Evolutionary conservation across 768 basidiomycete genomes (phyloP).

Genomic region (Daedaleopsis sinensis): DNA sequence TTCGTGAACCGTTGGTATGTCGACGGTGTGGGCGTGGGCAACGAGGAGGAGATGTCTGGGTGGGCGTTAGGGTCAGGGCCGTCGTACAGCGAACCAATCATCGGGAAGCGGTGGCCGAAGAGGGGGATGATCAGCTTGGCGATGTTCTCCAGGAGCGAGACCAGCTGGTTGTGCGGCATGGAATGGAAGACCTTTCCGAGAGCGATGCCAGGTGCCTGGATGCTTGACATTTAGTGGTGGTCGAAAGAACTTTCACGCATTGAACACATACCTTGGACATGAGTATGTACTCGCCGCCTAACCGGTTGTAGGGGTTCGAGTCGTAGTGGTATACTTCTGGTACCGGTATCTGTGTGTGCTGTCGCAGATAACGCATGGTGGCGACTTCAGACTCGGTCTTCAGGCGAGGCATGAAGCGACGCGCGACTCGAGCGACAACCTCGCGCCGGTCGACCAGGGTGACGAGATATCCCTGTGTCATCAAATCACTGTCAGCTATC

Average conservation of each 20-base stretch:
- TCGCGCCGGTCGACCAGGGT: constrained; percentile 62
- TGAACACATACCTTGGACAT: constrained; percentile 72
- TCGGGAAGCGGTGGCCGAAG: constrained; percentile 75
- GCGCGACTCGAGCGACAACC: constrained; percentile 79
- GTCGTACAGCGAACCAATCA: constrained; percentile 75
- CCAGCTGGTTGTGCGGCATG: constrained; percentile 64
- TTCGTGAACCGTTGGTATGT: constrained; percentile 16
- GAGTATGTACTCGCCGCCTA: constrained; percentile 84
- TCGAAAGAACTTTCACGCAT: constrained; percentile 1
- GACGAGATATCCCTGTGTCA: constrained; percentile 70
- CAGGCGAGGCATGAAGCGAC: constrained; percentile 82
- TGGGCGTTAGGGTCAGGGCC: constrained; percentile 37
- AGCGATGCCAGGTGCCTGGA: constrained; percentile 73
- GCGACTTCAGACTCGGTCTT: constrained; percentile 90
- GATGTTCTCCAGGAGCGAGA: constrained; percentile 66
- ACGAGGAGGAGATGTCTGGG: constrained; percentile 23
- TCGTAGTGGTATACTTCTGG: constrained; percentile 79
- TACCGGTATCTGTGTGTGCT: constrained; percentile 71
- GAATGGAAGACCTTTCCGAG: constrained; percentile 73
- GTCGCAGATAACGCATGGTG: constrained; percentile 78
- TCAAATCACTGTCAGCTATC: constrained; percentile 4
- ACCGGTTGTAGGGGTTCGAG: constrained; percentile 80
- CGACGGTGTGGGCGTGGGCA: constrained; percentile 32
- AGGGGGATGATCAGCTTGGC: constrained; percentile 71
- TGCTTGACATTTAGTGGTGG: background rate